Base-by-base conservation (phyloP, 2,329 filamentous ascomycete species). In the Thermomyces lanuginosus region DNA sequence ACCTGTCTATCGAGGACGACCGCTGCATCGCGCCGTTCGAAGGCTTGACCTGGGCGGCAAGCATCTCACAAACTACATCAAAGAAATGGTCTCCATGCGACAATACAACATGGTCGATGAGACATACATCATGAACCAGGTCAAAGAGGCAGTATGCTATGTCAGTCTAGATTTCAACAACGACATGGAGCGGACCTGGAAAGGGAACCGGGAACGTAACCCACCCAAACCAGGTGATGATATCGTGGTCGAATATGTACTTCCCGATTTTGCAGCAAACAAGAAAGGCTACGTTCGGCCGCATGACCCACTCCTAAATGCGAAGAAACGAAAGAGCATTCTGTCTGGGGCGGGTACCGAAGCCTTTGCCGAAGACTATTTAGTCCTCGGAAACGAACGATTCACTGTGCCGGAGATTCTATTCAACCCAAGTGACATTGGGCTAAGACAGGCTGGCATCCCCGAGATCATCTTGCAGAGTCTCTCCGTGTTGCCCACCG, bases 91-190 rank as follows among this genome's bases (percentile, higher is more conserved):
- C 10, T 93, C 84, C 1, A 65, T 91, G 8, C 76, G 89, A 5
- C 83, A 93, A 45, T 92, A 91, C 52, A 86, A 93, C 48, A 84
- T 98, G 72, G 73, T 89, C 35, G 84, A 92, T 49, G 89, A 98
- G 42, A 76, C 79, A 1, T 76, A 91, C 49, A 76, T 95, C 26
- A 82, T 93, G 48, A 92, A 92, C 43, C 80, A 93, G 50, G 84
- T 95, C 53, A 98, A 98, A 47, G 89, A 98, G 48, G 66, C 76
- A 4, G 73, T 78, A 1, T 92, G 81, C 46, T 95, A 78, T 41
- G 73, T 93, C 7, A 77, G 78, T 2, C 58, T 69, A 1, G 72
- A 91, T 44, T 93, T 95, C 50, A 60, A 63, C 14, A 45, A 50
- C 5, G 81, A 93, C 40, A 66, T 98, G 18, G 84, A 95, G 36